A percentile compares a stretch with the other conserved stretches of the same genome.
Conservation (phyloP, 2,329 filamentous ascomycete genomes). For the Aspergillus unguis region DNA sequence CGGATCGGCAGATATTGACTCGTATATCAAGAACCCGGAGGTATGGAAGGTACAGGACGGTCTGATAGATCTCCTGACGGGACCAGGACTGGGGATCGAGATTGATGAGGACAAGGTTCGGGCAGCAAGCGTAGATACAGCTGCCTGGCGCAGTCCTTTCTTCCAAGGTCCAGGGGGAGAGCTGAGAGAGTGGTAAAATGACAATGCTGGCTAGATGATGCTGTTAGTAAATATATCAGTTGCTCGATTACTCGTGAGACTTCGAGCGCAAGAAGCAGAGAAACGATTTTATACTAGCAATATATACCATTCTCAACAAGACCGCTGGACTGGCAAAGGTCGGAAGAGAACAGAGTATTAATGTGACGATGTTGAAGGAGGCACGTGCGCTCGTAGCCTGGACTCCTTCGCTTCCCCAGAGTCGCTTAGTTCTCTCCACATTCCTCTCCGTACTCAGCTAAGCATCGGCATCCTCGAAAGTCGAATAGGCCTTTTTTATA, state of each 20-base stretch:
- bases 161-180: conserved; percentile 14
- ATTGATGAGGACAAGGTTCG: conserved; percentile 67
- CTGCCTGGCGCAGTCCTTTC: conserved; percentile 54
- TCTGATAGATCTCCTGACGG: conserved; percentile 58
- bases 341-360: neutral
- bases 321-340: too few relatives aligned
- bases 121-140: conserved; percentile 54
- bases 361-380: neutral
- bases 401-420: neutral
- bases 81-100: conserved; percentile 66
- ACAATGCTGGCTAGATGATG: neutral
- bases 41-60: conserved; percentile 65
- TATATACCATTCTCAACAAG: too few relatives aligned
- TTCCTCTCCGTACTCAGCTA: neutral
- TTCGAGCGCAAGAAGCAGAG: too few relatives aligned
- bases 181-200: conserved; percentile 14
- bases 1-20: conserved; percentile 59
- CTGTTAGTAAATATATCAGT: neutral
- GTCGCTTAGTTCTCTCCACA: neutral
- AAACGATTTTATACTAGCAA: too few relatives aligned
- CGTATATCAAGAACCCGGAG: conserved; percentile 63
- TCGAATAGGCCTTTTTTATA: neutral
- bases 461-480: neutral
- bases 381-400: neutral
- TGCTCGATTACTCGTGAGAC: too few relatives aligned